Base-by-base conservation (phyloP, 495 filamentous ascomycete species). In the Choiromyces venosus region DNA sequence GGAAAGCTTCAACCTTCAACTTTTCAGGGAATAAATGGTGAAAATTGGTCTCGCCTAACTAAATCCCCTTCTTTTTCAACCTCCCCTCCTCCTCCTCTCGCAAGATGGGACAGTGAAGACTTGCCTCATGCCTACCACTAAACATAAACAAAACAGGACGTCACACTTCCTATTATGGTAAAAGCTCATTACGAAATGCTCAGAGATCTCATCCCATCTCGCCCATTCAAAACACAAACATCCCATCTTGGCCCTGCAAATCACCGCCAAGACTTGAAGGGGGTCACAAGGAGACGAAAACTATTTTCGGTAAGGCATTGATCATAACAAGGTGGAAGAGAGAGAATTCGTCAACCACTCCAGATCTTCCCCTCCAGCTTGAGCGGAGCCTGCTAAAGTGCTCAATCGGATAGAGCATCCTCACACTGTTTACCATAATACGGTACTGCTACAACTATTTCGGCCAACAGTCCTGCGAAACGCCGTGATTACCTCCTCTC, bases 281-380 rank as follows among this genome's bases (percentile, higher is more conserved):
- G 46, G 52, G 46, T 2, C n/a, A 4, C n/a, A 29, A 29, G n/a
- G 46, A 29, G 10, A 29, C 25, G 52, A 61, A 16, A 61, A 25
- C 52, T 61, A 61, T 61, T 61, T 61, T 61, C 52, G 52, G 52
- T 25, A 33, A 61, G 25, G 52, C 52, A 61, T 61, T 61, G 25
- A 61, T 61, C 25, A 16, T 16, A 18, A 61, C 52, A 5, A 33
- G 52, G 52, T 29, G n/a, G n/a, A 33, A 12, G 25, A 8, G 25
- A 61, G 12, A 25, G 52, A 33, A 61, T 61, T 33, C 52, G 52
- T 61, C 52, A 29, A 61, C 25, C 25, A 12, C 52, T 61, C 52
- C 25, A 8, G 52, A 6, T 61, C 52, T 25, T 33, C 52, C 25
- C 52, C 52, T 61, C 25, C 52, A 33, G 52, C 25, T 12, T 12